phyloP scores from a whole-genome alignment of 2,329 filamentous ascomycete species.

The Orbilia brochopaga region DNA sequence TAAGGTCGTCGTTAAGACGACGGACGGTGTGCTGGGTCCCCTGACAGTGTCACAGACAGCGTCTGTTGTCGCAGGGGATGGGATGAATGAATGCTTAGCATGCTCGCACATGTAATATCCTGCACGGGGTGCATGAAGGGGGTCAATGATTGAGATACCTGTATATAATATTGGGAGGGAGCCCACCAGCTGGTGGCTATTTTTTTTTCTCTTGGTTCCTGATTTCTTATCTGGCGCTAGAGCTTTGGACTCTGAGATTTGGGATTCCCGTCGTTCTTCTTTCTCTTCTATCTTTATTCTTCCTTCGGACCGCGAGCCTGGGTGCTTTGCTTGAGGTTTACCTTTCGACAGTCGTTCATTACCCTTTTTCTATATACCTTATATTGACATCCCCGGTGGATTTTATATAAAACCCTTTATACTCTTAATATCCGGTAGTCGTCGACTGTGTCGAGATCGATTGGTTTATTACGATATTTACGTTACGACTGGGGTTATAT shows the following conservation, averaged over 20 bases:
- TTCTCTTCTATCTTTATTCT: slow-evolving; percentile 12
- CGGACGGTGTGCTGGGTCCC: slow-evolving; percentile 1
- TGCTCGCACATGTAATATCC: not conserved
- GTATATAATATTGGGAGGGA: not conserved
- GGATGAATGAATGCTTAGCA: not conserved
- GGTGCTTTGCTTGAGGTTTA: slow-evolving; percentile 31
- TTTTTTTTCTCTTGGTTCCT: slow-evolving; percentile 17
- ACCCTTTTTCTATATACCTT: slow-evolving; percentile 14
- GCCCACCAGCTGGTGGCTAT: not conserved
- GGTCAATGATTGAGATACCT: no score
- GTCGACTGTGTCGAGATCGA: slow-evolving; percentile 45
- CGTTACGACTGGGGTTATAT: slow-evolving; percentile 5
- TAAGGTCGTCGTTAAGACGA: slow-evolving; percentile 10
- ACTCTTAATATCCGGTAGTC: slow-evolving; percentile 36
- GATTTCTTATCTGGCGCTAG: slow-evolving; percentile 15
- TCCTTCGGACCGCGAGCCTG: slow-evolving; percentile 38
- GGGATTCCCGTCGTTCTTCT: slow-evolving; percentile 15
- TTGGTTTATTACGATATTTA: slow-evolving; percentile 6
- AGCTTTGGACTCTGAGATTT: slow-evolving; percentile 44
- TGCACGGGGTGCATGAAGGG: not conserved
- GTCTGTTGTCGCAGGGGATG: slow-evolving; percentile 11
- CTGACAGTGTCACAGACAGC: slow-evolving; percentile 32
- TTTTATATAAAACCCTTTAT: slow-evolving; percentile 37
- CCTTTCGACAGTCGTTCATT: slow-evolving; percentile 31
- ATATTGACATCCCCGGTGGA: slow-evolving; percentile 53